Conservation (phyloP, 176 grass and related monocot species). For the Tillandsia leiboldiana region DNA sequence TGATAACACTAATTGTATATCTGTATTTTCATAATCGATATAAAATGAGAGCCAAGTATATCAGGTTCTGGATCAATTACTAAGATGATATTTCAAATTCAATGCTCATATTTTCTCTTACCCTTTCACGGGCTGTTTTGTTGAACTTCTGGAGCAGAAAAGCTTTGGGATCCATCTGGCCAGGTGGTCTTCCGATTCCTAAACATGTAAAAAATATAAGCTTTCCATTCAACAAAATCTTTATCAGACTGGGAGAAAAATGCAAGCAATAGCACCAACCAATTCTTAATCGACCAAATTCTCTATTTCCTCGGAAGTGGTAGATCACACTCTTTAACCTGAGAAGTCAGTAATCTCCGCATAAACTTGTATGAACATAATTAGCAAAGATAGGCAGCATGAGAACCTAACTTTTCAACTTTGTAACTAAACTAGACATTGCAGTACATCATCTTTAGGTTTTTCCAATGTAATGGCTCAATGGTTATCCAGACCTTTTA, state of each 20-base stretch:
- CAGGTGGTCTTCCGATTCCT: constrained; percentile 73
- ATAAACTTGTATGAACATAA: too few species aligned
- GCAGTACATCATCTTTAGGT: too few species aligned
- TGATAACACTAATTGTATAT: neutral
- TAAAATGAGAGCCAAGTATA: neutral
- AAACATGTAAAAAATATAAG: constrained; percentile 20
- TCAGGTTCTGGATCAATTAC: neutral
- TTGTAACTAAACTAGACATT: too few species aligned
- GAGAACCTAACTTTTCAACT: too few species aligned
- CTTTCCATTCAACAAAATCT: neutral
- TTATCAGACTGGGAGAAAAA: constrained; percentile 1
- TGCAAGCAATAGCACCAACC: constrained; percentile 32
- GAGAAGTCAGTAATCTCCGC: constrained; percentile 25
- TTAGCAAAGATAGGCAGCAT: too few species aligned
- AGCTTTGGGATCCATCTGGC: constrained; percentile 90
- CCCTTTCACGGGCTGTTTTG: constrained; percentile 48
- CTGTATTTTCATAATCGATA: neutral
- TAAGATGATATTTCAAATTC: neutral
- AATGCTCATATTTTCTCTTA: constrained; percentile 20
- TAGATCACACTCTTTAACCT: constrained; percentile 74
- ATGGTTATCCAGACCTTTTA: too few species aligned
- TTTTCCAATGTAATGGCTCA: too few species aligned
- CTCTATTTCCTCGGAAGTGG: constrained; percentile 66
- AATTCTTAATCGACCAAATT: constrained; percentile 80
- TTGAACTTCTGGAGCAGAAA: constrained; percentile 91